Evolutionary conservation across 2,329 filamentous ascomycete species (phyloP).

Genomic region (Penicillium sumatraense): DNA sequence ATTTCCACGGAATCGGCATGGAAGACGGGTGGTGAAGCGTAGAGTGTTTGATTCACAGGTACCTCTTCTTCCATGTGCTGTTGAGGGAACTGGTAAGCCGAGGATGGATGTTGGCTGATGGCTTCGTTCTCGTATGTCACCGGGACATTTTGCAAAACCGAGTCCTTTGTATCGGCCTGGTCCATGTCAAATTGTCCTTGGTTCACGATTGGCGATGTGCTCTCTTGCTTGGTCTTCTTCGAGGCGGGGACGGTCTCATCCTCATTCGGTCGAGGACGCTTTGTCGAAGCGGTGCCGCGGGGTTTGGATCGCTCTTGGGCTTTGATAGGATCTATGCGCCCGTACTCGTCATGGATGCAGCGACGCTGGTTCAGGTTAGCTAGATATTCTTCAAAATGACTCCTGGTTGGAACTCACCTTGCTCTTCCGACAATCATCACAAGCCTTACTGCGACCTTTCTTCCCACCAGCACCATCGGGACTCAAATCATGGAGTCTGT

Average conservation of each 20-base stretch:
- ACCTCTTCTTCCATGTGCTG: constrained; percentile 21
- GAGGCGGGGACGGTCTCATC: constrained; percentile 33
- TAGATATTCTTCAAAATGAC: constrained; percentile 9
- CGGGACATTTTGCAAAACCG: constrained; percentile 18
- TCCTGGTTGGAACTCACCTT: constrained; percentile 55
- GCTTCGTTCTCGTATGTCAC: constrained; percentile 19
- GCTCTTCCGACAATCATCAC: constrained; percentile 69
- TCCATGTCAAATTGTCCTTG: constrained; percentile 24
- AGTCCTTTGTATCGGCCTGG: constrained; percentile 23
- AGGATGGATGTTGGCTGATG: constrained; percentile 5
- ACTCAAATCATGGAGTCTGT: constrained; percentile 35
- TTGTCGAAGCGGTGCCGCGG: constrained; percentile 59
- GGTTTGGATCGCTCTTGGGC: constrained; percentile 65
- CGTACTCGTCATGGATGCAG: constrained; percentile 69
- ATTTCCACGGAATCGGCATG: constrained; percentile 39
- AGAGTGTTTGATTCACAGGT: constrained; percentile 32
- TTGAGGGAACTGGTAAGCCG: constrained; percentile 14
- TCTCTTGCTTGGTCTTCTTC: constrained; percentile 43
- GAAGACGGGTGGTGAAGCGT: constrained; percentile 43
- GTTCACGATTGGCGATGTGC: constrained; percentile 32
- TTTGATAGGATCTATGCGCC: constrained; percentile 67
- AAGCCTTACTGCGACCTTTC: constrained; percentile 67
- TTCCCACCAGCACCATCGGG: constrained; percentile 50
- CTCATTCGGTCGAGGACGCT: constrained; percentile 55
- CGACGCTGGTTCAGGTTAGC: constrained; percentile 55